Conservation (phyloP, 2,329 filamentous ascomycete species). For the Cercospora zeae-maydis region DNA sequence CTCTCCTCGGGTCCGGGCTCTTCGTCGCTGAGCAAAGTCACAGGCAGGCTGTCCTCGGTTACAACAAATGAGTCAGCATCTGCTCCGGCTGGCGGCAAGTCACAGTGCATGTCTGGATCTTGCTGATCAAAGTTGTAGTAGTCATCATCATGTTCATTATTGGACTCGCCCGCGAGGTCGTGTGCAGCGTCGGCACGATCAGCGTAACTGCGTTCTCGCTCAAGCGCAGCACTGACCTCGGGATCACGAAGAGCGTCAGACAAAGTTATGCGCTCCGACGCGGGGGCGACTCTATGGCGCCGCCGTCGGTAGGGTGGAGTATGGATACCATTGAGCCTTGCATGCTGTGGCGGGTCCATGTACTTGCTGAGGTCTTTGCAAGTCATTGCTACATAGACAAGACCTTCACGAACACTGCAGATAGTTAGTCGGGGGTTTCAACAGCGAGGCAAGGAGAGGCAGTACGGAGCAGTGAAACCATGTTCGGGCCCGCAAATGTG, state of each 20-base stretch:
- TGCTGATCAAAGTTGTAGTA: conserved; percentile 24
- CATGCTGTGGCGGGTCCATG: conserved; percentile 32
- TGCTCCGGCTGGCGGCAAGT: conserved; percentile 22
- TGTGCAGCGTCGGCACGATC: conserved; percentile 20
- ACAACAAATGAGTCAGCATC: conserved; percentile 12
- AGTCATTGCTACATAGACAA: conserved; percentile 87
- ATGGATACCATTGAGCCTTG: conserved; percentile 26
- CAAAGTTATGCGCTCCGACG: conserved; percentile 31
- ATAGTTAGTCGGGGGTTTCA: conserved; percentile 34
- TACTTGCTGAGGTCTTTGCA: conserved; percentile 66
- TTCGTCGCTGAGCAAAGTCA: conserved; percentile 32
- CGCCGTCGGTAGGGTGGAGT: conserved; percentile 28
- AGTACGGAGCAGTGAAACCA: conserved; percentile 84
- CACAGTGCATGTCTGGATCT: conserved; percentile 30
- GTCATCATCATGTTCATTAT: conserved; percentile 18
- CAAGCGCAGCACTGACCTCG: conserved; percentile 26
- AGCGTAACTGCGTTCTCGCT: conserved; percentile 18
- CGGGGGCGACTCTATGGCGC: conserved; percentile 19
- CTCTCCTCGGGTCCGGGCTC: conserved; percentile 34
- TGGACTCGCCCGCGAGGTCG: conserved; percentile 19
- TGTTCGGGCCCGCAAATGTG: conserved; percentile 79
- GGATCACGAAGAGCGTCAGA: conserved; percentile 34
- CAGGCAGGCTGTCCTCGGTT: conserved; percentile 19
- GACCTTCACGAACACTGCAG: conserved; percentile 76
- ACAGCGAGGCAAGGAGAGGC: conserved; percentile 28